phyloP scores from a whole-genome alignment of 306 rosid genomes.

The Comarum palustre region DNA sequence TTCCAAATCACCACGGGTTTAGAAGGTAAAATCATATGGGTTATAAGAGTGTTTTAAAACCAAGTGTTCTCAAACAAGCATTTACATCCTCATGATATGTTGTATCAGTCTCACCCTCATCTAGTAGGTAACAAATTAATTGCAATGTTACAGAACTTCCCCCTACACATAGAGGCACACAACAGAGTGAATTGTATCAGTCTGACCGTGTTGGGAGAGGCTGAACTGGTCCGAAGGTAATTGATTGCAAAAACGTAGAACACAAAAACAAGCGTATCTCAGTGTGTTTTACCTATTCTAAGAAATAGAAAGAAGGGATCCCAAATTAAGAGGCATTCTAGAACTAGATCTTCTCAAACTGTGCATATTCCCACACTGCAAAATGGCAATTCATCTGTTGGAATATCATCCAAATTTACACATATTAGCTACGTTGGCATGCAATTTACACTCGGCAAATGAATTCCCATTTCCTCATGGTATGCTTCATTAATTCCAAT shows the following conservation, averaged over 20 bases:
- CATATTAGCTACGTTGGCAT: neutral
- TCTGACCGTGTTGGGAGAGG: neutral
- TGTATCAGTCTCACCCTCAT: neutral
- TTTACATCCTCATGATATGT: neutral
- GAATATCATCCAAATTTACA: neutral
- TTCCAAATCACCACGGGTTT: neutral
- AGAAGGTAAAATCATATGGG: neutral
- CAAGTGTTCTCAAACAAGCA: neutral
- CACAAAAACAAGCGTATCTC: neutral
- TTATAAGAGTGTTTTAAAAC: neutral
- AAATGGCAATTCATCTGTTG: neutral
- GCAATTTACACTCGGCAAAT: neutral
- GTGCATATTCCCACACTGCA: neutral
- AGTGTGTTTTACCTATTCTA: neutral
- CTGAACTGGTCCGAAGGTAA: neutral
- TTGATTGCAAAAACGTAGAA: neutral
- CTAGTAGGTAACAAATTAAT: neutral
- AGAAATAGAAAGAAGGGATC: neutral
- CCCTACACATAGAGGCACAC: neutral
- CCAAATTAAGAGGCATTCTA: neutral
- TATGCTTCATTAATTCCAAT: neutral
- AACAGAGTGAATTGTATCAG: neutral
- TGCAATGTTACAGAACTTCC: neutral
- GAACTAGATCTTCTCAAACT: neutral
- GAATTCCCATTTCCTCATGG: neutral